phyloP scores from a whole-genome alignment of 768 basidiomycete genomes.

The Exidia glandulosa region DNA sequence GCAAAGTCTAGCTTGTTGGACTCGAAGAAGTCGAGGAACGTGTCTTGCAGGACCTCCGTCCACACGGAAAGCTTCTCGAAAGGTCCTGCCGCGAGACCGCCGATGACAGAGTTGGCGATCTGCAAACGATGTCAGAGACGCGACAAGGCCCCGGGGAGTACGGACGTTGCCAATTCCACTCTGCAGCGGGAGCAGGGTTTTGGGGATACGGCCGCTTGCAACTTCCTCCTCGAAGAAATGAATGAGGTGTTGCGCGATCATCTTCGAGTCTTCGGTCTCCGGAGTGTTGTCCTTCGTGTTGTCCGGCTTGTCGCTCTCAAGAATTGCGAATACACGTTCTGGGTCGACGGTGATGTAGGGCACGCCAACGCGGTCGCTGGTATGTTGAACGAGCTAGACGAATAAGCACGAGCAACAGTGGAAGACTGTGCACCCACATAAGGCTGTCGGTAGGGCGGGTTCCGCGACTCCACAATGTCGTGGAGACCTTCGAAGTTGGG shows the following conservation, averaged over 20 bases:
- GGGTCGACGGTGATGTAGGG: slow-evolving; percentile 15
- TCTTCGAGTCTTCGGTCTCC: slow-evolving; percentile 8
- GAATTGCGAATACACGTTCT: slow-evolving; percentile 15
- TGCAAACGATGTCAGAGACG: not conserved
- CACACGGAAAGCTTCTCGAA: slow-evolving; percentile 16
- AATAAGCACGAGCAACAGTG: too few species aligned
- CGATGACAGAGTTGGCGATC: slow-evolving; percentile 15
- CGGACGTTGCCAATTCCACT: slow-evolving; percentile 16
- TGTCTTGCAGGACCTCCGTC: slow-evolving; percentile 14
- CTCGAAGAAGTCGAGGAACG: slow-evolving; percentile 20
- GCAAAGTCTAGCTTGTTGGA: slow-evolving; percentile 24
- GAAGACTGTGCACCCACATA: slow-evolving; percentile 6
- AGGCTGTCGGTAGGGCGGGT: slow-evolving; percentile 16
- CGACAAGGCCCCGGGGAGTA: not conserved
- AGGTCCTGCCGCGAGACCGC: slow-evolving; percentile 10
- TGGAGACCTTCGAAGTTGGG: slow-evolving; percentile 17
- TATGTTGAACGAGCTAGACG: slow-evolving; percentile 8
- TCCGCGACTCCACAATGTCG: slow-evolving; percentile 15
- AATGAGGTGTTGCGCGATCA: slow-evolving; percentile 15
- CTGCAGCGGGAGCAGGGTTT: slow-evolving; percentile 15
- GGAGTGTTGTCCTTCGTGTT: slow-evolving; percentile 14
- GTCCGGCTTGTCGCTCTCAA: slow-evolving; percentile 15
- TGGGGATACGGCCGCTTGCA: slow-evolving; percentile 13
- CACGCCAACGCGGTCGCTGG: slow-evolving; percentile 13
- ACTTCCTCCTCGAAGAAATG: slow-evolving; percentile 16